Base-by-base conservation (phyloP, 768 basidiomycete species). In the Tricholomella constricta region DNA sequence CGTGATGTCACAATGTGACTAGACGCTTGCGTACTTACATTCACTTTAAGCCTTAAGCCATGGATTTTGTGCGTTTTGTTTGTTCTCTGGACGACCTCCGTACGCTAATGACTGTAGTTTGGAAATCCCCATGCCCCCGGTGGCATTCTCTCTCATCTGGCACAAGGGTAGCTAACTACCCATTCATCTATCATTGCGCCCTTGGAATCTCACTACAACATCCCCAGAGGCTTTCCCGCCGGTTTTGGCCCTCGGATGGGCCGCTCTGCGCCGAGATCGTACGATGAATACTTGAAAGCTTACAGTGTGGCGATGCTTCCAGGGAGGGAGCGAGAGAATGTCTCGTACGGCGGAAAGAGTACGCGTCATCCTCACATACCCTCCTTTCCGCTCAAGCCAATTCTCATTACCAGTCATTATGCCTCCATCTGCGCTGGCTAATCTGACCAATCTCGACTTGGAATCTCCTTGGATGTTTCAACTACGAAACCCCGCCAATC, bases 321-420 rank as follows among this genome's bases (percentile, higher is more conserved):
- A 1, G 86, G 92, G 26, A 79, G 81, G 58, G 88, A 93, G 71
- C 78, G 93, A 71, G 85, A 92, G 56, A 97, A 98, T 67, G 72
- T 99, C 26, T 91, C 93, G 51, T 98, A 95, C 62, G 97, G 97
- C 58, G 97, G 97, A 67, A 98, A 98, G 79, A 94, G 97, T 88
- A 71, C 64, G 67, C 65, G 65, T 64, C 58, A 63, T 57, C 46
- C 38, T 37, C 32, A 56, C 36, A 44, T 27, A 2, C 44, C 38
- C 35, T n/a, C 14, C 26, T 26, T 44, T 35, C 25, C 50, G 32
- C 27, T 55, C 52, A 42, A 50, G 58, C 25, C 51, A 56, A 45
- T 36, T 41, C 37, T 25, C 32, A 41, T 31, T 25, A 19, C 7
- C 59, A 98, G 97, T 98, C 58, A 91, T 99, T 48, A 94, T 99